Percentiles rank a stretch among this genome's conserved stretches.
Conservation (phyloP, 2,329 filamentous ascomycete species). For the Chalaropsis thielavioides region DNA sequence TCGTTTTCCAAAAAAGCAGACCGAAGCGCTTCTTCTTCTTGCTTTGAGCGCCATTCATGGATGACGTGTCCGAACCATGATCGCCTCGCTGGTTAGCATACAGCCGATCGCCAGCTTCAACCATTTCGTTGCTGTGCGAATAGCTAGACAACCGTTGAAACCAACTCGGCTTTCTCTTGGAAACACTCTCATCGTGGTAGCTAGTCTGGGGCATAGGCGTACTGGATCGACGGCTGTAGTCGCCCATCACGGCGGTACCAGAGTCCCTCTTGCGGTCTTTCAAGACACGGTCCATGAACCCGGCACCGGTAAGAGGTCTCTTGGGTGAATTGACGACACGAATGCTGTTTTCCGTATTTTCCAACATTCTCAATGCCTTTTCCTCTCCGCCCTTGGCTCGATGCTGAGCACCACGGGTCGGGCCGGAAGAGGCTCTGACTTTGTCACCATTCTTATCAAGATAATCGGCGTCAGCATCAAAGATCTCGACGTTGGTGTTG, state of each 20-base stretch:
- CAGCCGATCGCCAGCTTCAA: constrained; percentile 10
- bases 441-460: constrained; percentile 1
- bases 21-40: constrained; percentile 39
- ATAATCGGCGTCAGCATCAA: constrained; percentile 5
- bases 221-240: neutral
- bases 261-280: constrained; percentile 16
- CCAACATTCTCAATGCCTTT: constrained; percentile 32
- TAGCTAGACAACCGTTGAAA: constrained; percentile 29
- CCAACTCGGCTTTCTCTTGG: constrained; percentile 34
- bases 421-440: constrained; percentile 7
- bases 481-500: constrained; percentile 23
- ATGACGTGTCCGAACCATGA: constrained; percentile 10
- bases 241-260: neutral
- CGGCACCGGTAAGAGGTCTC: constrained; percentile 12
- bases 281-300: constrained; percentile 15
- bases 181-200: constrained; percentile 24
- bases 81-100: neutral
- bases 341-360: constrained; percentile 37
- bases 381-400: constrained; percentile 15
- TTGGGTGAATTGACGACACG: constrained; percentile 39
- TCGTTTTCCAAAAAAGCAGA: constrained; percentile 42
- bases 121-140: constrained; percentile 12
- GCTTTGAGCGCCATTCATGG: constrained; percentile 5
- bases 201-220: constrained; percentile 3
- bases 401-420: neutral